Evolutionary conservation across 176 grass and related monocot genomes (phyloP), one percentile per base, ranked within the genome.

Genomic region (Phoenix roebelenii): DNA sequence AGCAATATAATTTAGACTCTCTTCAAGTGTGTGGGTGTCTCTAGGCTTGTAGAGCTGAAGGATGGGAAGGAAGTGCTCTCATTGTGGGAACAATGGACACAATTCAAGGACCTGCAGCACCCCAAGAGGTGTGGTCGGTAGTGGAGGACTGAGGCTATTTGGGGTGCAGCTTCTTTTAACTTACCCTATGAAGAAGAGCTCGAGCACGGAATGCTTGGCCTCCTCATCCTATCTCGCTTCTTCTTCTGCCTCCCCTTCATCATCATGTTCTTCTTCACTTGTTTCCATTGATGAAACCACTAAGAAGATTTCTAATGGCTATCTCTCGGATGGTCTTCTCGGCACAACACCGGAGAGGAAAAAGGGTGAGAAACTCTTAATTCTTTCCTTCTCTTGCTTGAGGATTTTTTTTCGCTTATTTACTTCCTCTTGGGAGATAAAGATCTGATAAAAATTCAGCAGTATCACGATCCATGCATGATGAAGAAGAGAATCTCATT

Each of bases 271-370:
- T 22, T 68, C 65, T 5, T 68, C 66, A 3, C 66, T 68, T 23
- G 28, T 54, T 20, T 57, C 66, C 5, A 56, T 44, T 57, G 28
- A 44, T 22, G 53, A 56, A 68, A 14, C 66, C 66, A 57, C 66
- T 57, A 51, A 68, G 52, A 68, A n/a, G 52, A 49, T 68, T 56
- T 23, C 53, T 56, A 49, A 23, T 57, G 66, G 66, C 7, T 68
- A 68, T 68, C 52, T 68, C 51, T 68, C 66, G 56, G 66, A 68
- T 68, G 52, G 66, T 12, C 52, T 68, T 0, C 18, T 54, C 16
- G 28, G 51, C 23, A 48, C 18, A 68, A 17, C 53, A 57, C 66
- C 55, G 5, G 66, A 68, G 25, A 68, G 66, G 66, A 68, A 44
- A 56, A 68, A 68, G 53, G 66, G 66, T 68, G 52, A 67, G 51